A percentile compares a stretch with the other conserved stretches of the same genome.
Conservation (phyloP, 2,329 filamentous ascomycete genomes). For the Fusarium citri region DNA sequence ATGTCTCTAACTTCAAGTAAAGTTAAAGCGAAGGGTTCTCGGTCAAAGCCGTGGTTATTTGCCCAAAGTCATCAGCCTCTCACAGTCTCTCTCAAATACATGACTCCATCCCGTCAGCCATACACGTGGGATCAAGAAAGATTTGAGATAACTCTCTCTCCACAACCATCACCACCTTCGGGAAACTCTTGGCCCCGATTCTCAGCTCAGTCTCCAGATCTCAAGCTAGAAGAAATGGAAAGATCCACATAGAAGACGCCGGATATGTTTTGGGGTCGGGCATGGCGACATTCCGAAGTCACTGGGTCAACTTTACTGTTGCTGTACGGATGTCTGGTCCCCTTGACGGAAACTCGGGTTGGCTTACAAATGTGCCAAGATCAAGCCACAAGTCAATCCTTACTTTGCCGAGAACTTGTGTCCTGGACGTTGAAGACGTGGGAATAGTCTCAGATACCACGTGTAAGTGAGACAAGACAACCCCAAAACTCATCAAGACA, state of each 20-base stretch:
- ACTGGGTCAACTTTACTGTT: not conserved
- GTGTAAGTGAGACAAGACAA: not conserved
- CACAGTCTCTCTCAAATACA: not conserved
- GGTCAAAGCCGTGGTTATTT: not conserved
- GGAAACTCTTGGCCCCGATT: not conserved
- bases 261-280: conserved; percentile 30
- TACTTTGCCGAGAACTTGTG: not conserved
- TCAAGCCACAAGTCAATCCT: not conserved
- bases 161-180: not conserved
- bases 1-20: not conserved
- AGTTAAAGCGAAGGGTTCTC: not conserved
- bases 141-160: not conserved
- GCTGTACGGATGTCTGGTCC: not conserved
- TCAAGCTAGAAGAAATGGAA: conserved; percentile 5
- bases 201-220: not conserved
- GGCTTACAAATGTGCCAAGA: not conserved
- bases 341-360: not conserved
- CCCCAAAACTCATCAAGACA: not conserved
- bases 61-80: not conserved
- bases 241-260: not conserved
- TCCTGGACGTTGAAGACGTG: not conserved
- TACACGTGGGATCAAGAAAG: fast-evolving
- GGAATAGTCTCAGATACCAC: conserved; percentile 2
- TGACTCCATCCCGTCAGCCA: not conserved
- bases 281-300: conserved; percentile 26